Percentiles rank a stretch among this genome's conserved stretches.
Evolutionary conservation across 23 red algal species (phyloP).

Genomic region (Chondrus crispus): DNA sequence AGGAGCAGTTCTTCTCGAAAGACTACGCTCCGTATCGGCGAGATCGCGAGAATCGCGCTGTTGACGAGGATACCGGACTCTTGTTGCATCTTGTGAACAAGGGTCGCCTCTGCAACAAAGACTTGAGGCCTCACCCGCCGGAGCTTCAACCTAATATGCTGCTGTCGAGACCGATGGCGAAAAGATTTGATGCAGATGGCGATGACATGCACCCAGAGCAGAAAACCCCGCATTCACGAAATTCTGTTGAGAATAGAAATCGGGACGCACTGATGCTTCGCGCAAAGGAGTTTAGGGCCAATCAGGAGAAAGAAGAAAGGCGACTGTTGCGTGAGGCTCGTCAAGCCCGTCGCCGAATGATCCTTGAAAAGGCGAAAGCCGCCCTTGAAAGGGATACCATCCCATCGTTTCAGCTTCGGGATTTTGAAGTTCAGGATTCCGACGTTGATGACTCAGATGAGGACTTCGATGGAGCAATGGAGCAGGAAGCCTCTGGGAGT

Average conservation of each 20-base stretch:
- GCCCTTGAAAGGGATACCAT: conserved; percentile 34
- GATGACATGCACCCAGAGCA: neutral
- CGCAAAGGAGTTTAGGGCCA: conserved; percentile 61
- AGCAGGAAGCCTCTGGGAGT: neutral
- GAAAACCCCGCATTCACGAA: neutral
- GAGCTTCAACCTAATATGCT: conserved; percentile 58
- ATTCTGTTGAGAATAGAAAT: neutral
- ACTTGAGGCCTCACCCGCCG: conserved; percentile 61
- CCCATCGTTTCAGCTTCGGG: neutral
- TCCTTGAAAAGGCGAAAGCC: conserved; percentile 26
- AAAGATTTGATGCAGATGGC: neutral
- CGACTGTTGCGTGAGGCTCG: conserved; percentile 66
- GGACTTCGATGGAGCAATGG: conserved; percentile 33
- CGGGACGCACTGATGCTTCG: conserved; percentile 41
- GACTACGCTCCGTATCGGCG: conserved; percentile 38
- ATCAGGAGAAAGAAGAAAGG: conserved; percentile 67
- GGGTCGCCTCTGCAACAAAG: conserved; percentile 70
- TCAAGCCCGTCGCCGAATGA: conserved; percentile 33
- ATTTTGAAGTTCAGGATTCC: conserved; percentile 55
- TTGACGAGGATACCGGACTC: conserved; percentile 43
- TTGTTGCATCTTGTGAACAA: conserved; percentile 46
- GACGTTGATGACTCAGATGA: conserved; percentile 55
- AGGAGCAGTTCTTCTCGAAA: conserved; percentile 83
- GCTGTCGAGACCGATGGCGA: neutral
- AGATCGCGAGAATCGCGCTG: conserved; percentile 34